phyloP scores from a whole-genome alignment of 768 basidiomycete genomes.

The Coprinellus micaceus region DNA sequence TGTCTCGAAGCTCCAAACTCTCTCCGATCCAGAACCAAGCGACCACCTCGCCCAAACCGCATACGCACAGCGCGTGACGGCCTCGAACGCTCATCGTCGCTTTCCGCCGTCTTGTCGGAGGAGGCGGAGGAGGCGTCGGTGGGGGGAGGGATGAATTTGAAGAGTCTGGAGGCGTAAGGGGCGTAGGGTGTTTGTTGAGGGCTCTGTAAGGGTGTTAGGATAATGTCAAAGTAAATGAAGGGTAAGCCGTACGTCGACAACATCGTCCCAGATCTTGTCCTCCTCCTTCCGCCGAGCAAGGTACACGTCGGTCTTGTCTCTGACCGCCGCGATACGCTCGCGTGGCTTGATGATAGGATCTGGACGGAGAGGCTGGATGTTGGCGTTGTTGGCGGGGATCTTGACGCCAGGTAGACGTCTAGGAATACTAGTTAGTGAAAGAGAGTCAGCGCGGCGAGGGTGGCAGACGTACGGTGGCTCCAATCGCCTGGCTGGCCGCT shows the following conservation, averaged over 20 bases:
- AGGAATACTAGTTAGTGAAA: constrained; percentile 11
- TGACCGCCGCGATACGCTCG: constrained; percentile 61
- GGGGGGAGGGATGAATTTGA: constrained; percentile 56
- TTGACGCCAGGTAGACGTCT: constrained; percentile 52
- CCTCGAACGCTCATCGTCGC: constrained; percentile 24
- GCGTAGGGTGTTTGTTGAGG: constrained; percentile 64
- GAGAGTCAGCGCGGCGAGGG: constrained; percentile 1
- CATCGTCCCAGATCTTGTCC: constrained; percentile 85
- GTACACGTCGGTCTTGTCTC: constrained; percentile 58
- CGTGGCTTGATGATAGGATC: constrained; percentile 58
- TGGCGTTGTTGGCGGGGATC: constrained; percentile 46
- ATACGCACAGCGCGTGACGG: constrained; percentile 54
- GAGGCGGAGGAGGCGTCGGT: constrained; percentile 23
- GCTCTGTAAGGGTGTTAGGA: constrained; percentile 37
- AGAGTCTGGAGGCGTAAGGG: constrained; percentile 59
- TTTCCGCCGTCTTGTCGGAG: constrained; percentile 24
- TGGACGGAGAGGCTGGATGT: constrained; percentile 36
- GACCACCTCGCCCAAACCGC: constrained; percentile 81
- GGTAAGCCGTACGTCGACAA: constrained; percentile 60
- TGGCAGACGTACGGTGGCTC: constrained; percentile 33
- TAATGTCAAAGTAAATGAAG: neutral
- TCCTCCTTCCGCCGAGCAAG: constrained; percentile 62
- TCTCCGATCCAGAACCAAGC: constrained; percentile 72
- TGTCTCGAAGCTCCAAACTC: constrained; percentile 26
- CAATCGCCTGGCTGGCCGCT: constrained; percentile 54